Conservation (phyloP, 768 basidiomycete genomes). For the Hypholoma fasciculare region DNA sequence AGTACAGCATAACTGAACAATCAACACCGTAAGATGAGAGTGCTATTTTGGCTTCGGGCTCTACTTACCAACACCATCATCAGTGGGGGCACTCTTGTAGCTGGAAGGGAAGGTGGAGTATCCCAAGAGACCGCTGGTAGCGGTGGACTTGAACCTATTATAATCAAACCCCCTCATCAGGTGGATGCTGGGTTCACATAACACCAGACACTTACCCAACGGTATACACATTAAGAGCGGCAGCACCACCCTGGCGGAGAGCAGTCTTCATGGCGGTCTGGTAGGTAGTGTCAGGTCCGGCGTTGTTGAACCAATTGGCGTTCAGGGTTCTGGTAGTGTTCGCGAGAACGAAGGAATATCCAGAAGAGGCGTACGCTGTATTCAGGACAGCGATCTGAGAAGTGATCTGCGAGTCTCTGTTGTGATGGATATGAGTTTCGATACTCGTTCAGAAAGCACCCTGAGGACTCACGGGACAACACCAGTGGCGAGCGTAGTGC, state of each 20-base stretch:
- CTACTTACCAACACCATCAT: constrained; percentile 44
- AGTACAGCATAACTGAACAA: constrained; percentile 35
- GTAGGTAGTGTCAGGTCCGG: constrained; percentile 29
- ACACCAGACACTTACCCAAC: constrained; percentile 38
- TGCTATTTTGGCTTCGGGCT: background rate
- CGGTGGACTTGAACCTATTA: constrained; percentile 27
- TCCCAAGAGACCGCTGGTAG: constrained; percentile 46
- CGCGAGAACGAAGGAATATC: constrained; percentile 28
- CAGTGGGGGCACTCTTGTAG: constrained; percentile 37
- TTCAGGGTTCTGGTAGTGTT: constrained; percentile 44
- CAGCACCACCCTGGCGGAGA: constrained; percentile 40
- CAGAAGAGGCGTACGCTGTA: constrained; percentile 40
- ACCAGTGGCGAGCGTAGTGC: constrained; percentile 33
- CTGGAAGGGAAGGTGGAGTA: constrained; percentile 53
- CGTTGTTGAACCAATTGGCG: constrained; percentile 47
- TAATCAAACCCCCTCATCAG: background rate
- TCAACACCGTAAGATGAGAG: background rate
- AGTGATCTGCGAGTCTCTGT: constrained; percentile 36
- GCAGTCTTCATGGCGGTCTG: constrained; percentile 51
- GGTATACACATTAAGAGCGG: constrained; percentile 50
- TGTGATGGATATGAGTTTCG: constrained; percentile 8
- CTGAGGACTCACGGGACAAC: constrained; percentile 35
- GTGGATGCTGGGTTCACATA: background rate
- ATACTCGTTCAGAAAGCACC: background rate
- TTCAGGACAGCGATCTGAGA: constrained; percentile 43